Evolutionary conservation across 1,139 yeast species (phyloP).

Genomic region (Scheffersomyces cryptocercus): DNA sequence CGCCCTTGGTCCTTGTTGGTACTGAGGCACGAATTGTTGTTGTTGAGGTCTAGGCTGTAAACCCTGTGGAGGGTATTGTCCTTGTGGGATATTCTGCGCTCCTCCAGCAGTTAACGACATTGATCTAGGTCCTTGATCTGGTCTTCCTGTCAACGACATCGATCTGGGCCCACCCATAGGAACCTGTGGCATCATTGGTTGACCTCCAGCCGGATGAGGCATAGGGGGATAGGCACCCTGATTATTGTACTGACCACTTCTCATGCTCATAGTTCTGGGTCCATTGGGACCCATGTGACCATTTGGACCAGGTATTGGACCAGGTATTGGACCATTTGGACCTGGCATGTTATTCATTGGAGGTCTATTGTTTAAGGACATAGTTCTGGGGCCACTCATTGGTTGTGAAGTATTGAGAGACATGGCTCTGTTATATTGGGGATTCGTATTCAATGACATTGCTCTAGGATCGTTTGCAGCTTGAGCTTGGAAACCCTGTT

Average conservation of each 20-base stretch:
- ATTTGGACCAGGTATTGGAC: slow-evolving; percentile 4
- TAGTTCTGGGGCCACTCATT: not conserved
- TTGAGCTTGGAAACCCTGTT: slow-evolving; percentile 15
- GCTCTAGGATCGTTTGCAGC: slow-evolving; percentile 15
- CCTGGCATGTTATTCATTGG: not conserved
- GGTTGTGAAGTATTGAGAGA: slow-evolving; percentile 17
- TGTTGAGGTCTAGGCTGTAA: not conserved
- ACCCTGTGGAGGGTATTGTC: not conserved
- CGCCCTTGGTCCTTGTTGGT: slow-evolving; percentile 8
- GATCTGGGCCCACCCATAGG: not conserved
- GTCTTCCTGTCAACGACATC: slow-evolving; percentile 3
- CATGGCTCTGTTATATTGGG: slow-evolving; percentile 30
- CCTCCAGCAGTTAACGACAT: slow-evolving; percentile 23
- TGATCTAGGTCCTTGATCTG: slow-evolving; percentile 13
- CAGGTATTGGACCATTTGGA: not conserved
- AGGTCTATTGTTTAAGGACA: not conserved
- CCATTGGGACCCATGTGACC: slow-evolving; percentile 7
- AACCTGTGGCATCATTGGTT: no score
- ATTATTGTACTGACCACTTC: slow-evolving; percentile 1
- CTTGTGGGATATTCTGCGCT: not conserved
- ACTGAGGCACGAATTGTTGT: not conserved
- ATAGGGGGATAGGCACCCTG: not conserved
- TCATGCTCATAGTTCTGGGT: slow-evolving; percentile 9
- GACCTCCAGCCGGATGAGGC: not conserved
- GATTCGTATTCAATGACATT: slow-evolving; percentile 20